These are phyloP conservation scores for Aspergillus viridinutans DNA, from an alignment of 2,329 filamentous ascomycete species.

Conservation along the genomic window DNA sequence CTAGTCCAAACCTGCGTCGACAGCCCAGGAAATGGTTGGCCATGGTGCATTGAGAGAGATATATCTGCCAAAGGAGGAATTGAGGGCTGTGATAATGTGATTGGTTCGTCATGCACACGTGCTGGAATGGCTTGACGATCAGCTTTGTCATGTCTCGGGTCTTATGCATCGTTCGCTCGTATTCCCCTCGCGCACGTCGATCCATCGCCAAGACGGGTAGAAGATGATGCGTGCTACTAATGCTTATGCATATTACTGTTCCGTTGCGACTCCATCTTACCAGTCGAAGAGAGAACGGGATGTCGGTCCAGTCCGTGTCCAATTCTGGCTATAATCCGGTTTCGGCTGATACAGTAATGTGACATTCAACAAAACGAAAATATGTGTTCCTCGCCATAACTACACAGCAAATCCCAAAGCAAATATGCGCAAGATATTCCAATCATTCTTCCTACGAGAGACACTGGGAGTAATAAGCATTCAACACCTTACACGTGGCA, in stretches of 20 bases:
- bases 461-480: slow-evolving; percentile 18
- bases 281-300: not conserved
- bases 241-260: not conserved
- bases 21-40: not conserved
- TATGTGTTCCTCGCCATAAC: not conserved
- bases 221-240: not conserved
- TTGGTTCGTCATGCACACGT: not conserved
- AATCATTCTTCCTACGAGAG: not conserved
- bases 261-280: not conserved
- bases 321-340: not conserved
- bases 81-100: not conserved
- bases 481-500: slow-evolving; percentile 2
- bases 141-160: not conserved
- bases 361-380: not conserved
- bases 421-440: not conserved
- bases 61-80: not conserved
- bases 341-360: no score
- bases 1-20: not conserved
- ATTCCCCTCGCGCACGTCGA: not conserved
- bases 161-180: no score
- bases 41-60: not conserved
- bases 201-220: no score
- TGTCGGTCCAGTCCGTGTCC: no score
- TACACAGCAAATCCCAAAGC: not conserved
- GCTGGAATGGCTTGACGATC: not conserved